Evolutionary conservation across 1,284 basidiomycete genomes (phyloP).

Genomic region (Porogramme epimiltina): DNA sequence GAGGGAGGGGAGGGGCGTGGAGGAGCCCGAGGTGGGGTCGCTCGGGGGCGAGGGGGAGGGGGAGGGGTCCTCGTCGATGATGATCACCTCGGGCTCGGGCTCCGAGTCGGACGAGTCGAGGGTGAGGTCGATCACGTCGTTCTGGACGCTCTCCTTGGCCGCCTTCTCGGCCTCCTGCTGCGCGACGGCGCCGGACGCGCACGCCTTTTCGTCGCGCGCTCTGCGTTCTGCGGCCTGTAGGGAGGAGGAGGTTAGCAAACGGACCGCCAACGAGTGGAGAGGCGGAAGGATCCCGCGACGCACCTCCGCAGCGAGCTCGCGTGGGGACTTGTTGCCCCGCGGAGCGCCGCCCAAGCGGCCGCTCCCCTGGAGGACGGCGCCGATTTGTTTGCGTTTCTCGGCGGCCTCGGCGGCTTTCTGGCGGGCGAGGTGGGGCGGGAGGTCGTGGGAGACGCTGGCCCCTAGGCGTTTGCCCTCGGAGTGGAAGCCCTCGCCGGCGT

Average conservation of each 20-base stretch:
- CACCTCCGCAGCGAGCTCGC: constrained; percentile 79
- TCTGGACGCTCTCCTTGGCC: constrained; percentile 62
- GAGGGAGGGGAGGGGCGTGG: neutral
- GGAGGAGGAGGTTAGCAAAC: neutral
- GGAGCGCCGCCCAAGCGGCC: constrained; percentile 53
- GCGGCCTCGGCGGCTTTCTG: constrained; percentile 74
- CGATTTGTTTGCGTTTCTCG: constrained; percentile 61
- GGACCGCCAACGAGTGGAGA: neutral
- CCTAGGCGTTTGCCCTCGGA: constrained; percentile 70
- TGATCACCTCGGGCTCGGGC: constrained; percentile 26
- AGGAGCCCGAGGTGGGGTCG: neutral
- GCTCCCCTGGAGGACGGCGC: constrained; percentile 52
- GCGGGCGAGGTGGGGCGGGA: constrained; percentile 65
- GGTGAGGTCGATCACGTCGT: constrained; percentile 64
- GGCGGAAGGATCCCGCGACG: constrained; percentile 27
- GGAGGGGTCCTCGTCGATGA: constrained; percentile 5
- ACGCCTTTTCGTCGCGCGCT: constrained; percentile 68
- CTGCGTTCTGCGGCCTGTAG: constrained; percentile 81
- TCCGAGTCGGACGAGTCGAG: constrained; percentile 35
- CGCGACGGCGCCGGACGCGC: constrained; percentile 62
- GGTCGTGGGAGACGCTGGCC: constrained; percentile 57
- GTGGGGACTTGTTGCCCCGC: constrained; percentile 51
- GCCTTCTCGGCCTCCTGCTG: constrained; percentile 72
- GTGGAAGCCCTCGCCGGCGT: constrained; percentile 84
- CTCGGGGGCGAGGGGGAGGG: constrained; percentile 1